Percentiles rank a stretch among this genome's conserved stretches.
Conservation (phyloP, 352 stramenopile species). For the Globisporangium spiculum region DNA sequence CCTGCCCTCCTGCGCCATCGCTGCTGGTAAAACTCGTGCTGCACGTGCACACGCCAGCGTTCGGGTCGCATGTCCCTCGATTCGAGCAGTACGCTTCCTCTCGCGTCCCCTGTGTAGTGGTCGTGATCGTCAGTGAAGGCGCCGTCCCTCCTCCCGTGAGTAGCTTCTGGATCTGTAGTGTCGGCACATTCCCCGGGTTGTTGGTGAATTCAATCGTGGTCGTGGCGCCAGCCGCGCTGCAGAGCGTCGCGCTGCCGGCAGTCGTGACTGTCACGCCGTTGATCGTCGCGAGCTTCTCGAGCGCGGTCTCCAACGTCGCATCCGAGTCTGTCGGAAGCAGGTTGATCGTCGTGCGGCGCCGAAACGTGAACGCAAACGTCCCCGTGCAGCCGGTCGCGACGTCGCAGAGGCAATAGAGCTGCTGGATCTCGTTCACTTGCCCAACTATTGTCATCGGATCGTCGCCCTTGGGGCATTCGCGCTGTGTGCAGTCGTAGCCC, state of each 20-base stretch:
- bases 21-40: slow-evolving; percentile 53
- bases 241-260: slow-evolving; percentile 25
- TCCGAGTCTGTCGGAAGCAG: slow-evolving; percentile 35
- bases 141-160: slow-evolving; percentile 26
- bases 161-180: slow-evolving; percentile 43
- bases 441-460: slow-evolving; percentile 46
- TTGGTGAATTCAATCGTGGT: slow-evolving; percentile 72
- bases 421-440: slow-evolving; percentile 41
- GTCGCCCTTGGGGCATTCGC: slow-evolving; percentile 55
- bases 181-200: slow-evolving; percentile 55
- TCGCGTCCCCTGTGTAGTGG: slow-evolving; percentile 34
- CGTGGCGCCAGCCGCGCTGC: slow-evolving; percentile 30
- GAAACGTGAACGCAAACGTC: slow-evolving; percentile 64
- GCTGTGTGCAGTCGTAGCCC: slow-evolving; percentile 62
- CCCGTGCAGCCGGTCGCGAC: slow-evolving; percentile 31
- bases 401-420: slow-evolving; percentile 50
- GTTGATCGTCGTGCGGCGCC: slow-evolving; percentile 53
- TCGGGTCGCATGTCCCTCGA: slow-evolving; percentile 56
- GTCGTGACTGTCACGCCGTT: slow-evolving; percentile 39
- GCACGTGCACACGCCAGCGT: slow-evolving; percentile 72
- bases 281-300: slow-evolving; percentile 64
- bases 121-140: slow-evolving; percentile 16
- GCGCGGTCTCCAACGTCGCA: slow-evolving; percentile 34
- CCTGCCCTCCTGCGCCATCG: slow-evolving; percentile 36
- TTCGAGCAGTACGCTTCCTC: slow-evolving; percentile 86